These are phyloP conservation scores for Pichia sp. DNA, from an alignment of 1,139 yeast species.

Conservation along the genomic window DNA sequence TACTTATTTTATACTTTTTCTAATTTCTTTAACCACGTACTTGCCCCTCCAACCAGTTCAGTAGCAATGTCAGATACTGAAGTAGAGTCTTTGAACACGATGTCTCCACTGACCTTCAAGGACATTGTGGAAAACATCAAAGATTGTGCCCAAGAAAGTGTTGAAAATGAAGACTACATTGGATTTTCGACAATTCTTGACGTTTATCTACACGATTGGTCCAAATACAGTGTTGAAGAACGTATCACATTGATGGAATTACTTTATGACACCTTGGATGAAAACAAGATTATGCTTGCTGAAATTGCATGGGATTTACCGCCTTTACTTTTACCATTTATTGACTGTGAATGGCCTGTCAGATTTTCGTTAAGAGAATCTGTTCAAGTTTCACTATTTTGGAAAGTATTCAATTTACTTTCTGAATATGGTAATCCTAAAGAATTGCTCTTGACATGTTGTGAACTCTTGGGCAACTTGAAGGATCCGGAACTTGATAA, in stretches of 20 bases:
- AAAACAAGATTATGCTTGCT: constrained; percentile 48
- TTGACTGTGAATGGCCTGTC: constrained; percentile 33
- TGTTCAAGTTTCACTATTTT: constrained; percentile 30
- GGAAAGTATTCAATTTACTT: constrained; percentile 56
- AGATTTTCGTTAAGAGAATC: constrained; percentile 18
- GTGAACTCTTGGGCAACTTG: constrained; percentile 54
- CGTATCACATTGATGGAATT: constrained; percentile 41
- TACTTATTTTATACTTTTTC: no score
- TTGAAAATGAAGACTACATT: constrained; percentile 54
- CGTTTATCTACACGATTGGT: constrained; percentile 51
- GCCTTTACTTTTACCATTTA: constrained; percentile 48
- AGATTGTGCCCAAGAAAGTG: constrained; percentile 27
- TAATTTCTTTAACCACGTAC: no score
- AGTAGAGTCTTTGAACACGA: constrained; percentile 22
- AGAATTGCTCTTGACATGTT: constrained; percentile 67
- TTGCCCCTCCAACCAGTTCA: no score
- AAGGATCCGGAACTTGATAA: constrained; percentile 24
- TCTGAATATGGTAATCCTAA: constrained; percentile 73
- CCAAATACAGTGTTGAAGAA: constrained; percentile 47
- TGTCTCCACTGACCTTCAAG: constrained; percentile 20
- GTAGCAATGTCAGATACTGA: constrained; percentile 29
- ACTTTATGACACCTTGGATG: constrained; percentile 42
- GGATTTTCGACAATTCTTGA: constrained; percentile 75
- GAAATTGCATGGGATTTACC: constrained; percentile 94
- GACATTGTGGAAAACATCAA: constrained; percentile 21